Percentiles rank a stretch among this genome's conserved stretches.
phyloP scores from a whole-genome alignment of 2,329 filamentous ascomycete genomes.

The Colletotrichum musicola region DNA sequence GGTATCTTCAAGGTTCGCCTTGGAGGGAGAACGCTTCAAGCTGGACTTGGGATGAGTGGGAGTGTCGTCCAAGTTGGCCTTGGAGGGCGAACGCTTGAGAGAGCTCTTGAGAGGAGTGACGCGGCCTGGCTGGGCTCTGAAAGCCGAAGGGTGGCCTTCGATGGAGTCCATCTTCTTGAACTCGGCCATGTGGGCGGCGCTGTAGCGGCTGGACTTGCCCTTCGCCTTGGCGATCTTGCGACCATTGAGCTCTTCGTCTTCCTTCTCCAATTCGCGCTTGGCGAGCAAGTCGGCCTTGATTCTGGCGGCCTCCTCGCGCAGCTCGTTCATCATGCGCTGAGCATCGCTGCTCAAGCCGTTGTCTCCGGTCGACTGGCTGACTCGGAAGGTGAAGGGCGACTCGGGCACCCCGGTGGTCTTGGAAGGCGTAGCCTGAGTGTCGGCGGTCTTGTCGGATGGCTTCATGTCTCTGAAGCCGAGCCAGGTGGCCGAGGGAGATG shows the following conservation, averaged over 20 bases:
- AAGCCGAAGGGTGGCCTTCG: constrained; percentile 84
- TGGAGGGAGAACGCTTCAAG: constrained; percentile 49
- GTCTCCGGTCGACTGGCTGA: constrained; percentile 63
- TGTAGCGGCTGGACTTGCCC: constrained; percentile 83
- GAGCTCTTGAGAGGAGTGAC: constrained; percentile 60
- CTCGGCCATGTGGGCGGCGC: constrained; percentile 85
- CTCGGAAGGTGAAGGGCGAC: constrained; percentile 75
- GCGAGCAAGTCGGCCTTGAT: constrained; percentile 49
- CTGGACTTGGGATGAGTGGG: constrained; percentile 49
- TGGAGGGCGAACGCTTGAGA: constrained; percentile 59
- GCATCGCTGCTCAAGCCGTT: constrained; percentile 72
- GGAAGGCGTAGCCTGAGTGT: constrained; percentile 72
- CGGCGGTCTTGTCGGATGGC: constrained; percentile 58
- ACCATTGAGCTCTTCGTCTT: constrained; percentile 56
- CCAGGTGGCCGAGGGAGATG: constrained; percentile 83
- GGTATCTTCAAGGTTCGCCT: constrained; percentile 50
- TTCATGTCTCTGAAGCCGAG: constrained; percentile 86
- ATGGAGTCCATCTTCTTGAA: constrained; percentile 99
- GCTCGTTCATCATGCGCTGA: constrained; percentile 72
- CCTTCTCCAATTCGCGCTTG: constrained; percentile 68
- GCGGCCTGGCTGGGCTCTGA: constrained; percentile 69
- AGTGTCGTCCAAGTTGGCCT: constrained; percentile 55
- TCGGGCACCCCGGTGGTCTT: constrained; percentile 65
- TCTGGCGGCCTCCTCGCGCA: constrained; percentile 64
- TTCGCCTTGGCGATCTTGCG: constrained; percentile 86